A percentile compares a stretch with the other conserved stretches of the same genome.
phyloP scores from a whole-genome alignment of 176 grass and related monocot species.

The Phoenix roebelenii region DNA sequence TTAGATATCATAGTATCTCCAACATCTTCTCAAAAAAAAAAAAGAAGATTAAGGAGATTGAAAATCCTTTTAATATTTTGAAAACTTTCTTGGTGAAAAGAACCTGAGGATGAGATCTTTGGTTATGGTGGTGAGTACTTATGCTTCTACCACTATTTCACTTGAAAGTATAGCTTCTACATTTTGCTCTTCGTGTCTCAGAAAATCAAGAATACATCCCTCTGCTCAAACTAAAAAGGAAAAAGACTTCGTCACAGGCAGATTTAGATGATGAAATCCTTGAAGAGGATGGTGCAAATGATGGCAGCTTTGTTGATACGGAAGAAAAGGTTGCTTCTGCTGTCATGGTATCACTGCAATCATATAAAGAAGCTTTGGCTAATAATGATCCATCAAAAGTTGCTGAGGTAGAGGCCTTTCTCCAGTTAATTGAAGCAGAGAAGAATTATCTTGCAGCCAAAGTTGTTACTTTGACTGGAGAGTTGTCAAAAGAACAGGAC shows the following conservation, averaged over 20 bases:
- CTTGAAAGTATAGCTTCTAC: neutral
- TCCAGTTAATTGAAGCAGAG: slow-evolving; percentile 66
- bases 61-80: too few species aligned
- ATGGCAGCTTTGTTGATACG: slow-evolving; percentile 15
- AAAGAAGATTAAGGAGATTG: too few species aligned
- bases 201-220: neutral
- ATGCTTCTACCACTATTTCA: too few species aligned
- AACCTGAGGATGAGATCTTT: too few species aligned
- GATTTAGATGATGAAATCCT: slow-evolving; percentile 40
- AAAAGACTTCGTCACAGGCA: slow-evolving; percentile 25
- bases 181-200: neutral
- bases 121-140: too few species aligned
- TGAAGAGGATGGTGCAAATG: slow-evolving; percentile 28
- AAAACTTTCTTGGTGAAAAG: too few species aligned
- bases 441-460: slow-evolving; percentile 47
- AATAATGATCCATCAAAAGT: slow-evolving; percentile 43
- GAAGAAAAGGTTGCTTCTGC: slow-evolving; percentile 47
- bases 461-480: slow-evolving; percentile 41
- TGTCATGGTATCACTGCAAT: slow-evolving; percentile 33
- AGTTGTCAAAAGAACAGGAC: slow-evolving; percentile 50
- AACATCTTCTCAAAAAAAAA: too few species aligned
- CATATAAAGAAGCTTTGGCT: slow-evolving; percentile 69
- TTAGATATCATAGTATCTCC: too few species aligned
- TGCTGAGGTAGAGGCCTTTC: slow-evolving; percentile 57
- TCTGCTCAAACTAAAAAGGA: slow-evolving; percentile 1